Evolutionary conservation across 805 yeast genomes (phyloP), one percentile per base, ranked within the genome.

Genomic region (Zygotorulaspora danielsina): DNA sequence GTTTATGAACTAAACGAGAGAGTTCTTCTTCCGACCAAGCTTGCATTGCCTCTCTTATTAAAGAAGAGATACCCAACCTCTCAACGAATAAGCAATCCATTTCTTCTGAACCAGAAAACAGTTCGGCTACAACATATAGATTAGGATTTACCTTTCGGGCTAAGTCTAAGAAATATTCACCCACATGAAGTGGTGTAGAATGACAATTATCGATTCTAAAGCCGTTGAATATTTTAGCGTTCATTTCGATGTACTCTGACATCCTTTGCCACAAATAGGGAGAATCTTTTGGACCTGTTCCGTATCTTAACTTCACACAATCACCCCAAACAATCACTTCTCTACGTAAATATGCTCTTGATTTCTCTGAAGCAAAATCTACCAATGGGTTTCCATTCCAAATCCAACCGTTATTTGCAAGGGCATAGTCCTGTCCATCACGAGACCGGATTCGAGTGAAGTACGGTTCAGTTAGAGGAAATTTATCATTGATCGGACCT

Each of bases 271-370:
- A 90, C 28, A 90, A 64, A 54, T 76, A 76, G 1, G 97, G 97
- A 0, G 96, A 86, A 57, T 90, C 97, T 41, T 78, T 75, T 1
- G 84, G 85, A 3, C 70, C 66, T 0, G 65, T 45, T 3, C 97
- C 98, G 59, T 88, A 90, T 43, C 98, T 73, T 48, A 90, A 69
- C 60, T 90, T 90, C 40, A 90, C 89, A 69, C 98, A 90, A 59
- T 90, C 98, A 2, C 96, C 93, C 98, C 98, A 90, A 18, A 90
- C 85, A 50, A 90, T 88, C 9, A 90, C 95, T 61, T 90, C 96
- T 57, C 98, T 76, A 38, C 95, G 72, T 35, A 90, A 64, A 57
- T 93, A 90, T 3, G 94, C 89, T 55, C 77, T 82, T 4, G 95
- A 78, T 39, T 79, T 52, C 19, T 72, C 62, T 0, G 95, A 83